A percentile compares a stretch with the other conserved stretches of the same genome.
Evolutionary conservation across 345 rosid species (phyloP).

Genomic region (Brassica nigra): DNA sequence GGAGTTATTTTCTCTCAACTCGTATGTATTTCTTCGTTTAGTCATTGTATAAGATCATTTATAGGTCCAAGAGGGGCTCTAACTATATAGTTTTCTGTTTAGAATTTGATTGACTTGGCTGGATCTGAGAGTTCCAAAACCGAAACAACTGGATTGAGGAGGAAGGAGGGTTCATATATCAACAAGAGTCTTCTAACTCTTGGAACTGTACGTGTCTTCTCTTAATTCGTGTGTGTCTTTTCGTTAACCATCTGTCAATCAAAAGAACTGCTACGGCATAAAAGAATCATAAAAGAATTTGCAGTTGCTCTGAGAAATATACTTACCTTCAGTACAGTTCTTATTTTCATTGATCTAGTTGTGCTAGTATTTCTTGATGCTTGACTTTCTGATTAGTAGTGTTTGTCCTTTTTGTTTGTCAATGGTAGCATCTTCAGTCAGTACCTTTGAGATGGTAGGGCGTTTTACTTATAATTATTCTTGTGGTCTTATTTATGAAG

Average conservation of each 20-base stretch:
- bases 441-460: background rate
- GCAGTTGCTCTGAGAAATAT: background rate
- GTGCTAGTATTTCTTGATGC: constrained; percentile 16
- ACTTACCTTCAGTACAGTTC: background rate
- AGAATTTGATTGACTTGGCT: constrained; percentile 99
- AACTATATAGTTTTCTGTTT: constrained; percentile 33
- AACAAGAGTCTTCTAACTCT: constrained; percentile 99
- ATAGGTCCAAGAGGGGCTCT: constrained; percentile 8
- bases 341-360: background rate
- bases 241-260: background rate
- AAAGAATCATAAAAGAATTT: background rate
- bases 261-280: background rate
- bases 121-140: constrained; percentile 99
- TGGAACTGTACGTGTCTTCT: constrained; percentile 77
- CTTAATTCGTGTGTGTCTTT: background rate
- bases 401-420: background rate
- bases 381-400: background rate
- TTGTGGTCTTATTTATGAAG: constrained; percentile 50
- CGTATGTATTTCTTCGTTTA: constrained; percentile 51
- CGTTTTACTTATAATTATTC: constrained; percentile 9
- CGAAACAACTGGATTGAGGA: constrained; percentile 94
- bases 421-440: constrained; percentile 5
- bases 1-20: constrained; percentile 99
- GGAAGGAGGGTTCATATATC: constrained; percentile 98
- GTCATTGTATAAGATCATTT: constrained; percentile 10